phyloP scores from a whole-genome alignment of 2,329 filamentous ascomycete species.

The Trichoderma guizhouense region DNA sequence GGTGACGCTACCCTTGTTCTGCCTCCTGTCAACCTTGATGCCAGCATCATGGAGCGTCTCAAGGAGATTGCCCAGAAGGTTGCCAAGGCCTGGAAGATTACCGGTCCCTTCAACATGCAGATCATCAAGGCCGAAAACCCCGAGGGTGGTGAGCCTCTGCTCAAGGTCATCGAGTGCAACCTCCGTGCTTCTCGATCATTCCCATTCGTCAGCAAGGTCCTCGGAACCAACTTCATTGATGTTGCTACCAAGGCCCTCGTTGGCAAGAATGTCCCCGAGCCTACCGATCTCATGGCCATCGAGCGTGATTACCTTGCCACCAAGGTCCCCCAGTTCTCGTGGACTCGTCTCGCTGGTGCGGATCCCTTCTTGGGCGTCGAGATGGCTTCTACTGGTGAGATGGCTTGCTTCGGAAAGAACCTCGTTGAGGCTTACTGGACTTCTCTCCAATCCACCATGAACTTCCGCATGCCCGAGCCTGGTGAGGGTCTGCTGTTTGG shows the following conservation, averaged over 20 bases:
- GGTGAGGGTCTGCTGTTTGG: constrained; percentile 95
- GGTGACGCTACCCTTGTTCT: constrained; percentile 94
- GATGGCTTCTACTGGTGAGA: constrained; percentile 95
- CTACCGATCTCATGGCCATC: constrained; percentile 81
- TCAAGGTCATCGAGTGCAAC: constrained; percentile 99
- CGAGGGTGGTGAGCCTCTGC: constrained; percentile 67
- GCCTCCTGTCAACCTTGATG: constrained; percentile 76
- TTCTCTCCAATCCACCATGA: constrained; percentile 95
- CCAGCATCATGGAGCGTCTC: constrained; percentile 74
- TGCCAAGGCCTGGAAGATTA: constrained; percentile 94
- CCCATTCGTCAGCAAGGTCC: constrained; percentile 96
- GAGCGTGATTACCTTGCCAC: constrained; percentile 92
- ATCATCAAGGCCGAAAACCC: constrained; percentile 89
- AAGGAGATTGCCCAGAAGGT: constrained; percentile 97
- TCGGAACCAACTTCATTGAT: constrained; percentile 95
- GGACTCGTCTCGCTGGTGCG: constrained; percentile 94
- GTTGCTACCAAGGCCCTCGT: constrained; percentile 90
- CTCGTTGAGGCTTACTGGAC: constrained; percentile 97
- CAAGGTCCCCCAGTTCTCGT: constrained; percentile 98
- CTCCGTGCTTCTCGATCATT: constrained; percentile 95
- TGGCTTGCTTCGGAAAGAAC: constrained; percentile 97
- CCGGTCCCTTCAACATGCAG: constrained; percentile 99
- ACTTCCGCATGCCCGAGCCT: constrained; percentile 93
- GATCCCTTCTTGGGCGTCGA: constrained; percentile 98
- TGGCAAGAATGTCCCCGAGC: constrained; percentile 77